Evolutionary conservation across 352 stramenopile genomes (phyloP).

Genomic region (Phytophthora constricta): DNA sequence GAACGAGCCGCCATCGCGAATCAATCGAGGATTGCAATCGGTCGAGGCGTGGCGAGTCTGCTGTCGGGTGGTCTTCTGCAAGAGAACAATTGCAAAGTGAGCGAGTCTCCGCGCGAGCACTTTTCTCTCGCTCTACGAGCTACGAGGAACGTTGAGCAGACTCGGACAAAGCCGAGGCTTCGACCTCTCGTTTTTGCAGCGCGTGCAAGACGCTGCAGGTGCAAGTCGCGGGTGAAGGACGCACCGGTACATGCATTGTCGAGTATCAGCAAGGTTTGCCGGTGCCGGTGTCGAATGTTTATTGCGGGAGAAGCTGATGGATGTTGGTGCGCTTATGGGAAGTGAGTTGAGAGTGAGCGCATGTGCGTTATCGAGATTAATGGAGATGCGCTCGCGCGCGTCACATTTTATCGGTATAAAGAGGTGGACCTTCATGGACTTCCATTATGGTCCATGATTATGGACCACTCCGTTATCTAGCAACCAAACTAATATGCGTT

Average conservation of each 20-base stretch:
- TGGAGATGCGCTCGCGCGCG: too few relatives aligned
- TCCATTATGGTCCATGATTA: too few relatives aligned
- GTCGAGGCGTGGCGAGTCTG: conserved; percentile 4
- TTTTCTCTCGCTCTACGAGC: conserved; percentile 6
- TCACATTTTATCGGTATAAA: too few relatives aligned
- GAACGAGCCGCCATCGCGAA: conserved; percentile 42
- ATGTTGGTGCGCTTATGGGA: too few relatives aligned
- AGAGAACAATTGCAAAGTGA: conserved; percentile 41
- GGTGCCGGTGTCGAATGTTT: not conserved
- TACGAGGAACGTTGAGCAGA: conserved; percentile 4
- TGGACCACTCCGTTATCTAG: too few relatives aligned
- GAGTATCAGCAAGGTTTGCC: not conserved
- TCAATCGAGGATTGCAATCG: conserved; percentile 7
- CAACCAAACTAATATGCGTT: too few relatives aligned
- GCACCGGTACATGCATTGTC: not conserved
- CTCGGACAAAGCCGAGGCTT: conserved; percentile 13
- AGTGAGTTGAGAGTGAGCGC: too few relatives aligned
- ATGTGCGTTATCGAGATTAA: not conserved
- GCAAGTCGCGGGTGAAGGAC: not conserved
- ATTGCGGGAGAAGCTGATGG: not conserved
- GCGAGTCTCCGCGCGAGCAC: not conserved
- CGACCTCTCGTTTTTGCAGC: conserved; percentile 25
- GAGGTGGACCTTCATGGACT: too few relatives aligned
- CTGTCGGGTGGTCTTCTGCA: conserved; percentile 6
- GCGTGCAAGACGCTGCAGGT: conserved; percentile 14